Conservation (phyloP, 2,329 filamentous ascomycete species). For the Phialophora macrospora region DNA sequence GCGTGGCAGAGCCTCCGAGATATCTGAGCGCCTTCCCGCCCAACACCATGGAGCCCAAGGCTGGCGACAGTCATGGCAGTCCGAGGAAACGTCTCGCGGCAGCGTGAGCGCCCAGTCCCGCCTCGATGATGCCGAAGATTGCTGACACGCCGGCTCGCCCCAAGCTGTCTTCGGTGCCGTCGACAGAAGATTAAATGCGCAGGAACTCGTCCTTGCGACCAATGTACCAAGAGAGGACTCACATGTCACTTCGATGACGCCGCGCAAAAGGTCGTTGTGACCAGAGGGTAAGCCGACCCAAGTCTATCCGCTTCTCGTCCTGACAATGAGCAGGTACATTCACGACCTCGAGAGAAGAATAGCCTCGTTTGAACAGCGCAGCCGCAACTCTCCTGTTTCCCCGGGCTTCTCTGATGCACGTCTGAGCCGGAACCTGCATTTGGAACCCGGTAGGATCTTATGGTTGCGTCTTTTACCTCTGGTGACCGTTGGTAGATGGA, state of each 20-base stretch:
- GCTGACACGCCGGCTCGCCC: neutral
- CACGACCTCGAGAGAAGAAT: conserved; percentile 42
- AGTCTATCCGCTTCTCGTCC: neutral
- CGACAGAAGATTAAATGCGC: conserved; percentile 55
- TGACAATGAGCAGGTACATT: conserved; percentile 43
- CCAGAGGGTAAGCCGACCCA: conserved; percentile 49
- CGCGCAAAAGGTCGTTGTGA: conserved; percentile 58
- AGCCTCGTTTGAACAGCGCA: neutral
- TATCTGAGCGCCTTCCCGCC: neutral
- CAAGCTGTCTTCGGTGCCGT: conserved; percentile 51
- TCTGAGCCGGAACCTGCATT: too few relatives aligned
- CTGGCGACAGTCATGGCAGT: neutral
- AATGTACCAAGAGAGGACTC: conserved; percentile 52
- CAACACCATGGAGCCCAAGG: neutral
- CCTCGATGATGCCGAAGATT: neutral
- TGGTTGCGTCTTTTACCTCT: neutral
- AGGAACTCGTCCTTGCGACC: conserved; percentile 50
- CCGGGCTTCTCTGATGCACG: neutral
- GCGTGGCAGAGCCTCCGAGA: neutral
- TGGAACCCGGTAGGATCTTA: neutral
- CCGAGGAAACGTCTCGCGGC: conserved; percentile 7
- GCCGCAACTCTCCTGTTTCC: neutral
- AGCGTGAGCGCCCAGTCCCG: conserved; percentile 2
- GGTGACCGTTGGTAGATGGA: neutral
- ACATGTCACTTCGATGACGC: conserved; percentile 52